These are phyloP conservation scores for Eucalyptus regnans DNA, from an alignment of 345 rosid species.

Conservation along the genomic window DNA sequence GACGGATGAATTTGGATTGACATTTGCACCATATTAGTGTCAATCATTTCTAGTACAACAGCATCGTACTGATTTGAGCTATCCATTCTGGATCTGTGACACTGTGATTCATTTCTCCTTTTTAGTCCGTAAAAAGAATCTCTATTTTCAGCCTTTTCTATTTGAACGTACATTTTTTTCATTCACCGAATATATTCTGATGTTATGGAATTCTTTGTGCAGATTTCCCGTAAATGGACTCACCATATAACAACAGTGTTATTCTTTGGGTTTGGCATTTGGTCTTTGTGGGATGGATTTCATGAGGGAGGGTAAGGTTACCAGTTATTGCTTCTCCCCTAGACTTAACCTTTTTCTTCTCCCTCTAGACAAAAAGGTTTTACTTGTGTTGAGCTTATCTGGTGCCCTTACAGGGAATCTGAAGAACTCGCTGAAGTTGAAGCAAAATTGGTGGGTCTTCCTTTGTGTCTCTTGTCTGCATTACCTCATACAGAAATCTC, in stretches of 20 bases:
- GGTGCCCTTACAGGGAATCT: constrained; percentile 28
- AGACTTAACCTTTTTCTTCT: neutral
- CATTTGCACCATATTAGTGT: neutral
- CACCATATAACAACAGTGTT: constrained; percentile 76
- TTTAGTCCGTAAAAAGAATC: neutral
- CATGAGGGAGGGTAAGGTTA: constrained; percentile 47
- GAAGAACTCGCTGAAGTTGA: constrained; percentile 90
- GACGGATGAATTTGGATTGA: neutral
- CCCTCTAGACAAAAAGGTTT: neutral
- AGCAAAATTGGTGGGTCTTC: constrained; percentile 62
- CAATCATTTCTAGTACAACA: neutral
- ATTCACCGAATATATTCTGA: neutral
- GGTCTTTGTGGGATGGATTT: constrained; percentile 90
- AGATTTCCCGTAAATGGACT: constrained; percentile 90
- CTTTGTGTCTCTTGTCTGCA: neutral
- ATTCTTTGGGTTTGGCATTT: constrained; percentile 76
- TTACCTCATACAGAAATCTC: neutral
- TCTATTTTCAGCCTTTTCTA: neutral
- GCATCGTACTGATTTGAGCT: neutral
- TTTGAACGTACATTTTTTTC: neutral
- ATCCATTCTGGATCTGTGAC: neutral
- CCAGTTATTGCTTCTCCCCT: neutral
- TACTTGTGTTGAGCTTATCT: neutral
- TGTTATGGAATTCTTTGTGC: constrained; percentile 1
- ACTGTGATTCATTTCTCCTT: neutral